Percentiles rank a stretch among this genome's conserved stretches.
Evolutionary conservation across 306 rosid genomes (phyloP).

Genomic region (Begonia fuchsioides): DNA sequence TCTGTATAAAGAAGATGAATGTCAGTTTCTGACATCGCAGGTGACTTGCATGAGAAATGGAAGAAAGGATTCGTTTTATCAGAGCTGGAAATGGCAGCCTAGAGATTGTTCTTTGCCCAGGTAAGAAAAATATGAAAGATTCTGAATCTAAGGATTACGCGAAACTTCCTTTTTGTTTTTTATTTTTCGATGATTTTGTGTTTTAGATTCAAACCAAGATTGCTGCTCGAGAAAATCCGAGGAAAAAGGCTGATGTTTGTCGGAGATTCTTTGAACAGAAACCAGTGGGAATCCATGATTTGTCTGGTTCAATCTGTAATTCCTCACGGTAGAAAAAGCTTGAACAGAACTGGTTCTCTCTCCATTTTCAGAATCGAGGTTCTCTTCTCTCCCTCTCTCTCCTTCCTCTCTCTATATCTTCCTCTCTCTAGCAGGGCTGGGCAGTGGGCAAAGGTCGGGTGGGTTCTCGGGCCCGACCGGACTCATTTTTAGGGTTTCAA

Average conservation of each 20-base stretch:
- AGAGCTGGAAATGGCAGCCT: conserved; percentile 97
- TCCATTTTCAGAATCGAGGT: conserved; percentile 66
- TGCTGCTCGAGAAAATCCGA: conserved; percentile 74
- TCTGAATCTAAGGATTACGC: too few species aligned
- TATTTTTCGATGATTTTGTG: background rate
- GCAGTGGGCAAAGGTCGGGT: too few species aligned
- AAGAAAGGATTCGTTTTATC: conserved; percentile 61
- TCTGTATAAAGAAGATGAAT: conserved; percentile 77
- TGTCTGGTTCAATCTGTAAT: conserved; percentile 63
- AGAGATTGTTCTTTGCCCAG: conserved; percentile 77
- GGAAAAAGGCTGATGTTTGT: conserved; percentile 97
- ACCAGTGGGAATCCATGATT: conserved; percentile 99
- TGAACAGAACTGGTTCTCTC: conserved; percentile 59
- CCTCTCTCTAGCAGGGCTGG: too few species aligned
- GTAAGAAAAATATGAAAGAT: conserved; percentile 14
- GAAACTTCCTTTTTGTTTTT: too few species aligned
- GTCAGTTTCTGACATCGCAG: conserved; percentile 65
- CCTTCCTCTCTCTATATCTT: too few species aligned
- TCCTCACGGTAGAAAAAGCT: conserved; percentile 54
- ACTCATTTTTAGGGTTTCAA: too few species aligned
- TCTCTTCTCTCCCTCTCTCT: too few species aligned
- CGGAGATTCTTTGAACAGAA: conserved; percentile 96
- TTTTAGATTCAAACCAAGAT: conserved; percentile 64
- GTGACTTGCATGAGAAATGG: conserved; percentile 92
- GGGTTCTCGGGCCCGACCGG: too few species aligned